Evolutionary conservation across 2,329 filamentous ascomycete species (phyloP).

Genomic region (Amphichorda felina): DNA sequence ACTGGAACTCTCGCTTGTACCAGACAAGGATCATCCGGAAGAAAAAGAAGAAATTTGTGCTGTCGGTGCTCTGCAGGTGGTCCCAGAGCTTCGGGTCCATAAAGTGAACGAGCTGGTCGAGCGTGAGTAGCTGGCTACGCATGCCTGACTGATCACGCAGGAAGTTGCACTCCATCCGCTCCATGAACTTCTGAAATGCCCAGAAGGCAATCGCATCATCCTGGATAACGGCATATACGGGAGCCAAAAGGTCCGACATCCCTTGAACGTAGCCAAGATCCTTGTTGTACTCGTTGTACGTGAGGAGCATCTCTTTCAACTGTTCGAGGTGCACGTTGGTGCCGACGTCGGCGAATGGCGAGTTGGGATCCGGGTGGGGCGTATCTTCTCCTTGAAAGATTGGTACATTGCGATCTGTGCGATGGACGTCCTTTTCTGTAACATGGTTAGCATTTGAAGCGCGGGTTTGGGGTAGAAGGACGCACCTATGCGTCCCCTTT

Average conservation of each 20-base stretch:
- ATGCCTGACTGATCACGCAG: conserved; percentile 92
- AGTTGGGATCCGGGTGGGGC: conserved; percentile 90
- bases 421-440: conserved; percentile 95
- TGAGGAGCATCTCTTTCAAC: conserved; percentile 97
- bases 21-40: conserved; percentile 98
- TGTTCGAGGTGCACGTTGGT: conserved; percentile 98
- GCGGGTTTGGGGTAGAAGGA: conserved; percentile 7
- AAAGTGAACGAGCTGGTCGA: conserved; percentile 91
- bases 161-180: conserved; percentile 96
- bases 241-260: conserved; percentile 93
- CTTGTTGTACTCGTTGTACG: conserved; percentile 96
- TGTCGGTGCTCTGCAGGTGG: conserved; percentile 81
- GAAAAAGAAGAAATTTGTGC: conserved; percentile 99
- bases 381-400: conserved; percentile 95
- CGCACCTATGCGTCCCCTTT: conserved; percentile 85
- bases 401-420: conserved; percentile 88
- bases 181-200: conserved; percentile 94
- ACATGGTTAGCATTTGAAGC: conserved; percentile 6
- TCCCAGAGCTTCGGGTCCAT: conserved; percentile 92
- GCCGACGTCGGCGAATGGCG: conserved; percentile 82
- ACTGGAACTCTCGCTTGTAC: conserved; percentile 96
- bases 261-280: conserved; percentile 95
- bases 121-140: conserved; percentile 77
- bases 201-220: conserved; percentile 96
- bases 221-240: conserved; percentile 93